Base-by-base conservation (phyloP, 75 land plant species). In the Sequoiadendron giganteum region DNA sequence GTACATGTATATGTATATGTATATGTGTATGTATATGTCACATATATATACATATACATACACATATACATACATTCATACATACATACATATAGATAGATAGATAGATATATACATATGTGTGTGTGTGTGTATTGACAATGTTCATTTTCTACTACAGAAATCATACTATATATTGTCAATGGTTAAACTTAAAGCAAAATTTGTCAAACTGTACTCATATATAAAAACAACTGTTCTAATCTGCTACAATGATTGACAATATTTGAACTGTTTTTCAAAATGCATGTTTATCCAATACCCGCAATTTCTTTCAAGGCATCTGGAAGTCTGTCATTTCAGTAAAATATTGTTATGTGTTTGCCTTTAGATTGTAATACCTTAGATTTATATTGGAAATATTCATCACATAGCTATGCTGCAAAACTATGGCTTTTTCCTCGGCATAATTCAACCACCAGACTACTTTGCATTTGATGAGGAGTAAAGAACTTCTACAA, bases 401-500 rank as follows among this genome's bases (percentile, higher is more conserved):
- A 28, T 81, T 81, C 10, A 5, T 10, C 83, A 43, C 3, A 40
- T 81, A 43, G 25, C 28, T 11, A 82, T 47, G 34, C 52, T 47
- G 9, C 34, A 82, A 82, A 47, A 42, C 43, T 80, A 80, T 80
- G 25, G 28, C 10, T 45, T 45, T 39, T 47, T 47, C 8, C 54
- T 82, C 25, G 10, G 14, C 48, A n/a, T 13, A 45, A 82, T 28
- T 82, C 49, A n/a, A 82, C 15, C 14, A 47, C 49, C 32, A 82
- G 54, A 11, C 32, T 82, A 25, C 49, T 82, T 45, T 45, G 30
- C 48, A 32, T 43, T 47, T 47, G 34, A 43, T 9, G 28, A 32
- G 30, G 42, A 48, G 84, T 2, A 25, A 13, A 13, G 16, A 28
- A 75, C 48, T 82, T 82, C 52, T 36, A 87, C 92, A 86, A 73